These are phyloP conservation scores for Fusarium staphyleae DNA, from an alignment of 2,329 filamentous ascomycete genomes.

Conservation along the genomic window DNA sequence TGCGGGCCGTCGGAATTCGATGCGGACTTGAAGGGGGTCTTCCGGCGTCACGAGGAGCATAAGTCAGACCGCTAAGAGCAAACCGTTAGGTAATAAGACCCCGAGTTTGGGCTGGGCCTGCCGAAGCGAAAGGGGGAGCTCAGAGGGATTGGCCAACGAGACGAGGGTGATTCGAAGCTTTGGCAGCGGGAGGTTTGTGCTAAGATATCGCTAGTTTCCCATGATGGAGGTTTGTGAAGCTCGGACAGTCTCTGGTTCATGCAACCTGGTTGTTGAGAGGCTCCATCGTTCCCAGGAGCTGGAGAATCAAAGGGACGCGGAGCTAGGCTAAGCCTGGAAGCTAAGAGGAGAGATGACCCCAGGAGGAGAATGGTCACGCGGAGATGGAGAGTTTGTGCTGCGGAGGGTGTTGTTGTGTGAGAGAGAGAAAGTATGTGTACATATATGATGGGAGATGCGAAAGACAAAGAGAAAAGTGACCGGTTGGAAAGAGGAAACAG, in stretches of 20 bases:
- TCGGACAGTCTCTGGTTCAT: slow-evolving; percentile 12
- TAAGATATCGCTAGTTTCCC: not conserved
- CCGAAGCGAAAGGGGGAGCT: slow-evolving; percentile 24
- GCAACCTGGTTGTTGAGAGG: slow-evolving; percentile 8
- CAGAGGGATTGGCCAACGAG: slow-evolving; percentile 29
- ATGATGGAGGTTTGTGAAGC: not conserved
- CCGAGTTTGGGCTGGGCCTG: slow-evolving; percentile 15
- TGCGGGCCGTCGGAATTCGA: slow-evolving; percentile 17
- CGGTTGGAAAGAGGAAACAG: slow-evolving; percentile 9
- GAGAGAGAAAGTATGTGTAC: slow-evolving; percentile 1
- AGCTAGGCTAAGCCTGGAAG: slow-evolving; percentile 31
- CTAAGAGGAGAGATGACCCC: slow-evolving; percentile 13
- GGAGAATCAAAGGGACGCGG: too few species aligned
- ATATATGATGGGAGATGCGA: not conserved
- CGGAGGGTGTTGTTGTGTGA: slow-evolving; percentile 18
- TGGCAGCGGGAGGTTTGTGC: slow-evolving; percentile 20
- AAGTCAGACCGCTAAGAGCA: slow-evolving; percentile 34
- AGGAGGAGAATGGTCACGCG: slow-evolving; percentile 10
- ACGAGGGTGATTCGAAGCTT: slow-evolving; percentile 22
- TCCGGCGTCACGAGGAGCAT: slow-evolving; percentile 25
- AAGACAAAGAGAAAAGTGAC: slow-evolving; percentile 13
- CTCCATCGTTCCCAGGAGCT: too few species aligned
- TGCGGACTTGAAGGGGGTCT: slow-evolving; percentile 25
- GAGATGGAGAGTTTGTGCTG: slow-evolving; percentile 5
- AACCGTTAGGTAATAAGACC: slow-evolving; percentile 38